Conservation (phyloP, 2,329 filamentous ascomycete species). For the Pyricularia pennisetigena region DNA sequence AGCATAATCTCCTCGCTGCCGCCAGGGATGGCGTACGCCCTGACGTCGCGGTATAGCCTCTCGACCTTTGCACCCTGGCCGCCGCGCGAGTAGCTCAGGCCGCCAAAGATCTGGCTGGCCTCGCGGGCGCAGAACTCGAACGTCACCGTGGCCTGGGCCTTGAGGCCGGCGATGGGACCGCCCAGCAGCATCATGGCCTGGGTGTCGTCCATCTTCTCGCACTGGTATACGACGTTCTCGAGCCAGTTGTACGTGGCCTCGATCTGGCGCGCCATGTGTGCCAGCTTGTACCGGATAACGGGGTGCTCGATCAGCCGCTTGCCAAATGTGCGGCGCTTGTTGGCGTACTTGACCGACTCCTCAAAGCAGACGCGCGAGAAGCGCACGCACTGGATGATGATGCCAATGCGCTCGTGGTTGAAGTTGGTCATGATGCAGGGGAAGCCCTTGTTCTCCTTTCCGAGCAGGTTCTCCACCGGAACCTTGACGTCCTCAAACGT, state of each 20-base stretch:
- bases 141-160: slow-evolving; percentile 86
- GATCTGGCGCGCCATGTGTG: slow-evolving; percentile 96
- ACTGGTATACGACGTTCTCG: slow-evolving; percentile 91
- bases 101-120: slow-evolving; percentile 95
- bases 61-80: slow-evolving; percentile 95
- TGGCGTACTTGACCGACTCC: slow-evolving; percentile 90
- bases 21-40: slow-evolving; percentile 92
- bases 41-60: slow-evolving; percentile 85
- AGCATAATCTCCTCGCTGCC: slow-evolving; percentile 98
- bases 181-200: slow-evolving; percentile 95
- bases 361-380: slow-evolving; percentile 97
- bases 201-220: slow-evolving; percentile 82
- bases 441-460: slow-evolving; percentile 98
- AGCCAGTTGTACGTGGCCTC: slow-evolving; percentile 97
- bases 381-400: slow-evolving; percentile 93
- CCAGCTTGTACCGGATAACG: slow-evolving; percentile 94
- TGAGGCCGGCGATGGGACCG: slow-evolving; percentile 85
- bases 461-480: slow-evolving; percentile 95
- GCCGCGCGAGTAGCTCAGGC: slow-evolving; percentile 81
- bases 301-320: slow-evolving; percentile 95
- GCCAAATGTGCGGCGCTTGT: slow-evolving; percentile 95
- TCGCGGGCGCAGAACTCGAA: slow-evolving; percentile 98
- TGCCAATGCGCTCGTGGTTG: slow-evolving; percentile 98
- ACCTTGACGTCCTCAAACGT: slow-evolving; percentile 99
- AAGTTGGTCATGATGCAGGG: slow-evolving; percentile 99